Conservation (phyloP, 2,329 filamentous ascomycete species). For the Aspergillus sp. region DNA sequence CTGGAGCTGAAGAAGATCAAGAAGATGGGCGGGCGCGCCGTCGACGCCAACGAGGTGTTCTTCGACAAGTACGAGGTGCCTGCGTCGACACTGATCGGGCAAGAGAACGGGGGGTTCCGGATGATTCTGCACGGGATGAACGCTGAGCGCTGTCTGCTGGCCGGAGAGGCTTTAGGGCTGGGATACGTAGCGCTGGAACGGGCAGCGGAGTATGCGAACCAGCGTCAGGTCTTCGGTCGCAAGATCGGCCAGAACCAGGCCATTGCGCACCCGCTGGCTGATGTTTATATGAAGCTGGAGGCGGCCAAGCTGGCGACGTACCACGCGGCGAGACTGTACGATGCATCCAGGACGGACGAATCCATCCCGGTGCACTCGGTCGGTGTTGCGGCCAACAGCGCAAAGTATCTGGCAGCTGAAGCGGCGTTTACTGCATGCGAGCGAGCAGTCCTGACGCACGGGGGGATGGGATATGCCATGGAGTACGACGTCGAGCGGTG, state of each 20-base stretch:
- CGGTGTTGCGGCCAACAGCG: conserved; percentile 66
- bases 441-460: conserved; percentile 56
- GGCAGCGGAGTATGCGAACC: conserved; percentile 64
- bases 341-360: conserved; percentile 52
- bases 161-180: conserved; percentile 76
- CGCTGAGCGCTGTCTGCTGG: conserved; percentile 71
- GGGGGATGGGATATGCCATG: conserved; percentile 64
- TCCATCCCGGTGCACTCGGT: conserved; percentile 57
- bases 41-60: conserved; percentile 86
- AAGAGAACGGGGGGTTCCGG: conserved; percentile 75
- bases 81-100: conserved; percentile 64
- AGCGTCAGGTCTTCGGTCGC: conserved; percentile 61
- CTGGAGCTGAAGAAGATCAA: conserved; percentile 70
- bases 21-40: conserved; percentile 81
- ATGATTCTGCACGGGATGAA: conserved; percentile 80
- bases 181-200: conserved; percentile 69
- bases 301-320: conserved; percentile 62
- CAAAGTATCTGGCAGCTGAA: conserved; percentile 66
- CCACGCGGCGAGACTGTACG: conserved; percentile 60
- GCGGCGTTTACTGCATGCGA: conserved; percentile 62
- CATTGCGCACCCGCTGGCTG: conserved; percentile 59
- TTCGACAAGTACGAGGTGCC: conserved; percentile 76
- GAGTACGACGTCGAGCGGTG: conserved; percentile 65
- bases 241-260: conserved; percentile 62
- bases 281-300: conserved; percentile 62